Evolutionary conservation across 2,329 filamentous ascomycete species (phyloP).

Genomic region (Ophiostoma sp.): DNA sequence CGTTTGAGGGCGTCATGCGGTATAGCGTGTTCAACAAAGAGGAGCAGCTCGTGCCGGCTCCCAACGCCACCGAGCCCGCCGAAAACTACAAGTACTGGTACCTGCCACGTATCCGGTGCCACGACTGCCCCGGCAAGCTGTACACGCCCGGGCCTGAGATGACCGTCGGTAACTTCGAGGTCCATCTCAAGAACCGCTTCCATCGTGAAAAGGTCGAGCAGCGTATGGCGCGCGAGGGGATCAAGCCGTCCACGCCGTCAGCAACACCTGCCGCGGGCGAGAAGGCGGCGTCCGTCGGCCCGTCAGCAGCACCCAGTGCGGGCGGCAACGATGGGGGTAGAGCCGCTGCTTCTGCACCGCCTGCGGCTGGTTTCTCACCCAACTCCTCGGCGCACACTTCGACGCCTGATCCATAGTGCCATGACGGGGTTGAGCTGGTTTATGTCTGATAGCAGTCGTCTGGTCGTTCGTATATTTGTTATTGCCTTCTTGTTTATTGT

Average conservation of each 20-base stretch:
- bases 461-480: not conserved
- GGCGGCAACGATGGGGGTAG: not conserved
- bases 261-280: not conserved
- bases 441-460: not conserved
- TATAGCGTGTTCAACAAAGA: constrained; percentile 76
- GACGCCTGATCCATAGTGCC: not conserved
- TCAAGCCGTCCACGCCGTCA: not conserved
- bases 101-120: constrained; percentile 82
- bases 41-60: constrained; percentile 55
- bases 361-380: not conserved
- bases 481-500: constrained; percentile 7
- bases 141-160: constrained; percentile 85
- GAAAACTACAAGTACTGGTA: constrained; percentile 69
- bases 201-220: constrained; percentile 68
- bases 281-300: not conserved
- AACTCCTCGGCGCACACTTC: not conserved
- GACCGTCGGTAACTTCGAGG: constrained; percentile 85
- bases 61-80: constrained; percentile 43
- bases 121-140: constrained; percentile 87
- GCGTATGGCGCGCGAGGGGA: constrained; percentile 33
- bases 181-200: constrained; percentile 78
- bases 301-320: not conserved
- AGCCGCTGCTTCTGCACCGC: not conserved
- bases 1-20: constrained; percentile 87
- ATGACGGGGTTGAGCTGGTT: not conserved